Evolutionary conservation across 305 asterid genomes (phyloP).

Genomic region (Fraxinus greggii): DNA sequence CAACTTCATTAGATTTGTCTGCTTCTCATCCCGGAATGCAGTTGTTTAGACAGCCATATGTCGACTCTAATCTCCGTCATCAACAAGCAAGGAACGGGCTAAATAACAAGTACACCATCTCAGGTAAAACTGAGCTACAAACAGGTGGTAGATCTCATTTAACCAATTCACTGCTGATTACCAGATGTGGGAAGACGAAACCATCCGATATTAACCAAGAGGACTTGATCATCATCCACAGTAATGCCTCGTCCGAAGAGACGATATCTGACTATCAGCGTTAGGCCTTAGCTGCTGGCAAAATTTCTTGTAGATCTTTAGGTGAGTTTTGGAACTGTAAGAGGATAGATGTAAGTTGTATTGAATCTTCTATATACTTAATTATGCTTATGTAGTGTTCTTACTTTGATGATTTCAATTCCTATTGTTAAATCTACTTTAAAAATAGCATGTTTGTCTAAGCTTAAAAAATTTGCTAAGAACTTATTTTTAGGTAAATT

Average conservation of each 20-base stretch:
- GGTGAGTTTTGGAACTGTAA: background rate
- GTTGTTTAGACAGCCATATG: slow-evolving; percentile 24
- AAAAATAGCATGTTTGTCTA: background rate
- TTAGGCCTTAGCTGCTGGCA: slow-evolving; percentile 31
- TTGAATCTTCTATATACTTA: background rate
- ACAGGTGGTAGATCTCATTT: slow-evolving; percentile 4
- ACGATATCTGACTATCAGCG: slow-evolving; percentile 63
- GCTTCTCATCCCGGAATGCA: slow-evolving; percentile 2
- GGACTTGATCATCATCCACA: slow-evolving; percentile 47
- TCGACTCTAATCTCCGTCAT: slow-evolving; percentile 13
- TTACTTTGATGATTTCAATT: background rate
- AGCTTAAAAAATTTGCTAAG: background rate
- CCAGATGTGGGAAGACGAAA: slow-evolving; percentile 5
- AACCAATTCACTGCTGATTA: background rate
- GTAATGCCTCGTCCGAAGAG: slow-evolving; percentile 83
- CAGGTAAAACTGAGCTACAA: slow-evolving; percentile 11
- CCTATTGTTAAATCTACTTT: background rate
- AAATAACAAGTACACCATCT: background rate
- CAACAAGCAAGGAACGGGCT: slow-evolving; percentile 15
- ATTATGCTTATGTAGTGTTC: background rate
- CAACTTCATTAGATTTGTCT: slow-evolving; percentile 15
- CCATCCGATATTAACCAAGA: slow-evolving; percentile 22
- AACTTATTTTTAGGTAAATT: background rate
- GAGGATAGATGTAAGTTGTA: background rate
- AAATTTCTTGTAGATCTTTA: slow-evolving; percentile 12